Conservation (phyloP, 257 asterid genomes). For the Solanum dulcamara region DNA sequence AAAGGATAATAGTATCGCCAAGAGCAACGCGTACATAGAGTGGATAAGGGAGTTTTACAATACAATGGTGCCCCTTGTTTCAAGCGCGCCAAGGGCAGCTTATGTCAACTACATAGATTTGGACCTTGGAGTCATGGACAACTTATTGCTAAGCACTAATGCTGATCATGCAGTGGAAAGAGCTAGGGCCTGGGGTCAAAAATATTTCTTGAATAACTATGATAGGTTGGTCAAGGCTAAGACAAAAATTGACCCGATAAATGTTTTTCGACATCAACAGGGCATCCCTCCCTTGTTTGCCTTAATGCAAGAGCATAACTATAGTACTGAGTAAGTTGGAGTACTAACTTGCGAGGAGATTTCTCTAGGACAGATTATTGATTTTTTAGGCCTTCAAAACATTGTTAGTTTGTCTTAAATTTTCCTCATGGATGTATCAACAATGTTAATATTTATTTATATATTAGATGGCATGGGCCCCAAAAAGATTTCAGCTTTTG, state of each 20-base stretch:
- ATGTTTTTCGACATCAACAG: constrained; percentile 51
- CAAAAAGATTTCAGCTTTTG: too few relatives aligned
- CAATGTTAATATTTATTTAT: neutral
- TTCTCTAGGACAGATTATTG: neutral
- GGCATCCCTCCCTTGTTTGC: constrained; percentile 49
- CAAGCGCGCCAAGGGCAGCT: constrained; percentile 50
- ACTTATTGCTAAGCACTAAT: neutral
- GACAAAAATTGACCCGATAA: constrained; percentile 46
- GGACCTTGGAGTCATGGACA: constrained; percentile 50
- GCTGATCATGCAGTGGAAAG: constrained; percentile 27
- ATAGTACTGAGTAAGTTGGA: neutral
- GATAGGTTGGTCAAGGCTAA: constrained; percentile 55
- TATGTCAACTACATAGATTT: constrained; percentile 69
- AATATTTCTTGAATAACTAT: constrained; percentile 57
- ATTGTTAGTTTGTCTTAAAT: neutral
- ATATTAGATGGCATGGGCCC: too few relatives aligned
- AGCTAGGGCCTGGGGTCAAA: constrained; percentile 65
- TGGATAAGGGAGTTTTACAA: constrained; percentile 56
- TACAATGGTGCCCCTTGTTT: constrained; percentile 40
- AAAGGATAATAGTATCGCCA: neutral
- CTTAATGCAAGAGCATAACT: neutral
- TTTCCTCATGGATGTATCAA: neutral
- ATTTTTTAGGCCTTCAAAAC: neutral
- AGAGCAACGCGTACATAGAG: constrained; percentile 19
- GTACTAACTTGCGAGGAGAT: neutral